Base-by-base conservation (phyloP, 2,329 filamentous ascomycete genomes). In the Exophiala xenobiotica region DNA sequence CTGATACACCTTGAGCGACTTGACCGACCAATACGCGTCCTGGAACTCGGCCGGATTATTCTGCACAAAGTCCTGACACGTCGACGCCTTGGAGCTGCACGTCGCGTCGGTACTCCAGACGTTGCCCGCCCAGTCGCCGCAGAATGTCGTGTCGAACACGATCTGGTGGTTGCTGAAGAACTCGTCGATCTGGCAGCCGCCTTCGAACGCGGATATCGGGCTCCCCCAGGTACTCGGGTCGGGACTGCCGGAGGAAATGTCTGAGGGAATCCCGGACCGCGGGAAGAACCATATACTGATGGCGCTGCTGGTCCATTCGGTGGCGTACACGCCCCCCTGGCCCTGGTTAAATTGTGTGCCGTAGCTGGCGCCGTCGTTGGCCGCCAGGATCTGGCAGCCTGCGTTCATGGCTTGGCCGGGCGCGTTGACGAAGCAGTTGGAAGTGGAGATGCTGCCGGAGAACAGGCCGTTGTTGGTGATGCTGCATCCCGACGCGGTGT, bases 201-300 rank as follows among this genome's bases (percentile, higher is more conserved):
- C 80, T 3, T 75, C 70, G 70, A 95, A 96, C 26, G 75, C 75
- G 7, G 87, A 88, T 1, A 79, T 66, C 0, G 91, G 88, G 1
- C 67, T 71, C 9, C 83, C 85, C 85, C 90, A 95, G n/a, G 63
- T 68, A 2, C 71, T 66, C 0, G 89, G 86, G 58, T 88, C 72
- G 0, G 90, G 88, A 4, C 62, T 73, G 18, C 77, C 79, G 14
- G 74, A 67, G 2, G 70, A 64, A 54, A 89, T 81, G 66, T 91
- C 84, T 2, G 68, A 62, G 1, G 88, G 88, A 52, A 91, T 80
- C 11, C 67, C 66, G 56, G 68, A 68, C n/a, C 88, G 85, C 0
- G 84, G 76, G 71, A 95, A 96, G 78, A 89, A 92, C 81, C 84
- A 96, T 58, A 95, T 77, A 33, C 78, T 78, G 68, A 97, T 93